A percentile compares a stretch with the other conserved stretches of the same genome.
Evolutionary conservation across 2,329 filamentous ascomycete species (phyloP).

Genomic region (Ophiostoma australiae): DNA sequence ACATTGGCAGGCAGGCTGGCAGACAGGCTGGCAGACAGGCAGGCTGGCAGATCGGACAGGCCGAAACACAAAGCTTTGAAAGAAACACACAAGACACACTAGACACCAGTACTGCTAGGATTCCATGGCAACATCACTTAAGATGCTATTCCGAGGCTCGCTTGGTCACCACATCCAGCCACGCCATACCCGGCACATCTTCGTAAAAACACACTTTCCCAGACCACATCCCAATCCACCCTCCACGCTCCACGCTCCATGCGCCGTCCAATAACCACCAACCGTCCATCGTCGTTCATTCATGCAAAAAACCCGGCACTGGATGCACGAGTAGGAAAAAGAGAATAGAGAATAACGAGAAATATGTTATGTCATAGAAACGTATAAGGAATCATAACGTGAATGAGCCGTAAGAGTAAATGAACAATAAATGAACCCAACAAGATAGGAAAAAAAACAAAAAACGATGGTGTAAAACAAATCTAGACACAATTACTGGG

Average conservation of each 20-base stretch:
- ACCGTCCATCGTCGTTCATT: conserved; percentile 6
- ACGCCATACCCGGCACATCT: background rate
- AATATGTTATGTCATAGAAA: conserved; percentile 9
- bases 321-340: background rate
- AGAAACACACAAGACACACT: too few species aligned
- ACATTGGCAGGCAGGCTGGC: background rate
- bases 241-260: background rate
- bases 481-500: conserved; percentile 55
- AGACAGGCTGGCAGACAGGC: conserved; percentile 1
- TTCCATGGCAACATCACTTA: background rate
- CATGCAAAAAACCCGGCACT: conserved; percentile 8
- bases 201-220: background rate
- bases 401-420: conserved; percentile 15
- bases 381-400: background rate
- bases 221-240: background rate
- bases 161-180: background rate
- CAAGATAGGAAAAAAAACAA: background rate
- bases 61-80: background rate
- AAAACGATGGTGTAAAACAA: background rate
- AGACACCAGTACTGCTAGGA: background rate
- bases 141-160: background rate
- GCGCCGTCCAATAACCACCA: background rate
- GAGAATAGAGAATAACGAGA: background rate
- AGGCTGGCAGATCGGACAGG: background rate
- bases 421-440: background rate